Evolutionary conservation across 2,329 filamentous ascomycete species (phyloP).

Genomic region (Apiospora pterosperma): DNA sequence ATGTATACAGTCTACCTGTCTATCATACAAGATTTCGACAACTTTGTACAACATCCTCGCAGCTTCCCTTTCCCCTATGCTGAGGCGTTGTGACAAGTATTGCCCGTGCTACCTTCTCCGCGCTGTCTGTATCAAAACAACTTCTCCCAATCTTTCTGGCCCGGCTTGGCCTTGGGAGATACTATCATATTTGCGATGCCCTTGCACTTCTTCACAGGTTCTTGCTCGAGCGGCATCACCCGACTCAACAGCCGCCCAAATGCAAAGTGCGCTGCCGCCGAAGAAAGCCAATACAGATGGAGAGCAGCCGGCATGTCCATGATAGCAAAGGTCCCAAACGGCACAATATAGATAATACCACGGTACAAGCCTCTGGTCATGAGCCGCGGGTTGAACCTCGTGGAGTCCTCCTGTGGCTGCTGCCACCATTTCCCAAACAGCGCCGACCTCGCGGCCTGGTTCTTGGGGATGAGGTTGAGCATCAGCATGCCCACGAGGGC

Average conservation of each 20-base stretch:
- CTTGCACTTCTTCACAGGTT: slow-evolving; percentile 14
- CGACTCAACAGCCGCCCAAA: slow-evolving; percentile 16
- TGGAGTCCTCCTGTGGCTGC: not conserved
- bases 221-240: slow-evolving; percentile 20
- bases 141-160: slow-evolving; percentile 15
- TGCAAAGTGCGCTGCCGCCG: slow-evolving; percentile 22
- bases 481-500: slow-evolving; percentile 33
- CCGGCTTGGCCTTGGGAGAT: not conserved
- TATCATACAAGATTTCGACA: not conserved
- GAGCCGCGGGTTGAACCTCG: not conserved
- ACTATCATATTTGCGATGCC: slow-evolving; percentile 11
- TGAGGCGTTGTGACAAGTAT: not conserved
- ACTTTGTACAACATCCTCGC: not conserved
- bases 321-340: slow-evolving; percentile 19
- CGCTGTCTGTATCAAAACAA: not conserved
- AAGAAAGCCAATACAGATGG: slow-evolving; percentile 41
- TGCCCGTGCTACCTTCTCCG: not conserved
- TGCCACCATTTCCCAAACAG: slow-evolving; percentile 2
- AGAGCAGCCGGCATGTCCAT: slow-evolving; percentile 37
- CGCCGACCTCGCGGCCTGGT: slow-evolving; percentile 11
- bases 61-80: no score
- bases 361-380: not conserved
- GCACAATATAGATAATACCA: not conserved
- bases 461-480: slow-evolving; percentile 29
- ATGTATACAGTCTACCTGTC: not conserved